Base-by-base conservation (phyloP, 139 green algal genomes). In the Tetradesmus obliquus region DNA sequence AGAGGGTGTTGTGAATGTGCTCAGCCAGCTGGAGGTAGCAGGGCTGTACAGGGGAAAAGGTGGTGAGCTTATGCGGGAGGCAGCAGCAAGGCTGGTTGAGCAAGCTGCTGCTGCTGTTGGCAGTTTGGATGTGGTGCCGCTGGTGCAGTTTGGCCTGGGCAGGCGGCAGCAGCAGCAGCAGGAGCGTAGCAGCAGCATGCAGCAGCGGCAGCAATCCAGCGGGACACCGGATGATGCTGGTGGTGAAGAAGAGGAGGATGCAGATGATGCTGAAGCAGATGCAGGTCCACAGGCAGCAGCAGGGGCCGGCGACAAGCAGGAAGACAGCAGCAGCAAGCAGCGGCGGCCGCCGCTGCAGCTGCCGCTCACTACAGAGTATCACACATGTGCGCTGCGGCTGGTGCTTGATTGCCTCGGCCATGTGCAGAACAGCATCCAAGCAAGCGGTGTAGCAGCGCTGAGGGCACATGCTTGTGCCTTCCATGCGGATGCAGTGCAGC, bases 11-110 rank as follows among this genome's bases (percentile, higher is more conserved):
- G 95, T 95, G 0, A 95, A 95, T 60, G 79, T 99, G 82, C 88
- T 99, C 84, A 92, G 93, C 51, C 96, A 95, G 10, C 92, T 98
- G 62, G 74, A 88, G 51, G 82, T 66, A 58, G 94, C 93, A 13
- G 92, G 94, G 22, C 93, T 99, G 91, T 98, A 97, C 91, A 94
- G 96, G 1, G 98, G 98, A 57, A 98, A 98, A 90, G 98, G 98
- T 69, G 98, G 98, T 0, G 97, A 99, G 93, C 85, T 97, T 10
- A 99, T 99, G 97, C 95, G 98, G 6, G 93, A 93, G 24, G 97
- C 96, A 3, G 95, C 97, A 19, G 97, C 95, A 90, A 90, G 93
- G 60, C 92, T 96, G 32, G 93, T 97, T 32, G 87, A 93, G 72
- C 92, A 94, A 81, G 74, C 91, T 9, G 88, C 93, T 9, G 45